phyloP scores from a whole-genome alignment of 495 filamentous ascomycete genomes.

The Lindgomyces ingoldianus region DNA sequence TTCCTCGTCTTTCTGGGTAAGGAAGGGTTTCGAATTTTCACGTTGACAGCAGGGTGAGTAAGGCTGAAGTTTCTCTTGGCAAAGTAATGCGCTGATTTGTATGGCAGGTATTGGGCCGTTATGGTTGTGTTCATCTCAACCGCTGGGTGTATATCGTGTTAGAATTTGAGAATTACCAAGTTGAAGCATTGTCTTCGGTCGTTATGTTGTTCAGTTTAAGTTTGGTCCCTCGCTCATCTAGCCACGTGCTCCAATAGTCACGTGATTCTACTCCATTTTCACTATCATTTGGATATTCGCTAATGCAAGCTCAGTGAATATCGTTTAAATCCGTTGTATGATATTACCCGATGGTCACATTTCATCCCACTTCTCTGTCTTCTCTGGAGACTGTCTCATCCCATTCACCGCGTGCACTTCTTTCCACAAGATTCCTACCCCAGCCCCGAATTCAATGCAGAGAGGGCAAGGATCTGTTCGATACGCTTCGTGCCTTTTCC shows the following conservation, averaged over 20 bases:
- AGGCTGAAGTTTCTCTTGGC: not conserved
- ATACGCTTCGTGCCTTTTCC: no score
- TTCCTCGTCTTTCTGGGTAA: slow-evolving; percentile 5
- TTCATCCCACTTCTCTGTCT: no score
- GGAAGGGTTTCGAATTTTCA: not conserved
- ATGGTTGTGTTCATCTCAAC: slow-evolving; percentile 1
- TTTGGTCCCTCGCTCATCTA: not conserved
- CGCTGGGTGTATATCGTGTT: not conserved
- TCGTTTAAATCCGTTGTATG: no score
- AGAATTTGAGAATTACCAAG: not conserved
- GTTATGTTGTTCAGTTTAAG: not conserved
- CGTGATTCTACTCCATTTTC: no score
- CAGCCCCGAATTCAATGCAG: no score
- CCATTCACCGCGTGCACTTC: no score
- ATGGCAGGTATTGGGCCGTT: slow-evolving; percentile 6
- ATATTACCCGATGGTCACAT: no score
- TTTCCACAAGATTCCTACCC: no score
- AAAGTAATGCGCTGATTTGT: not conserved
- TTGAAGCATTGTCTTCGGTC: not conserved
- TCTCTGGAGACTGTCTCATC: no score
- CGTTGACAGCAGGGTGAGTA: slow-evolving; percentile 6
- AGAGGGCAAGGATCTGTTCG: no score
- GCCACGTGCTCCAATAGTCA: not conserved
- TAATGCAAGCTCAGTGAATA: no score
- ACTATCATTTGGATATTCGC: no score